These are phyloP conservation scores for Pyrenophora seminiperda DNA, from an alignment of 2,329 filamentous ascomycete genomes.

Conservation along the genomic window DNA sequence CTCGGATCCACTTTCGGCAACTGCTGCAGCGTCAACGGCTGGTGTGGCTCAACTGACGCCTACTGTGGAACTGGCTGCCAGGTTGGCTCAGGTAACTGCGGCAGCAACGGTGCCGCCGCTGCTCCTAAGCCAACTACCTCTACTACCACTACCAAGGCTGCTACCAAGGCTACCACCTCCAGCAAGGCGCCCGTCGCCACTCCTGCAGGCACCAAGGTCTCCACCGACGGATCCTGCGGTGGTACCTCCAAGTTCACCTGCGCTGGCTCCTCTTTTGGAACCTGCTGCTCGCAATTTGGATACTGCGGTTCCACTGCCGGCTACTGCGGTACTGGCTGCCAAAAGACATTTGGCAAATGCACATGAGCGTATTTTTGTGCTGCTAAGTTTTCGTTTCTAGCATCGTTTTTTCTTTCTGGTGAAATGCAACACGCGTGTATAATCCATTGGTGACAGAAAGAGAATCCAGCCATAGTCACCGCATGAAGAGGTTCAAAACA, in stretches of 20 bases:
- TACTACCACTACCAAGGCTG: no score
- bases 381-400: no score
- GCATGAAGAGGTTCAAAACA: no score
- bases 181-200: no score
- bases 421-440: no score
- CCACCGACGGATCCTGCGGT: conserved; percentile 18
- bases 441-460: no score
- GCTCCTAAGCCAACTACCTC: conserved; percentile 1
- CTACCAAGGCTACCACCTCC: no score
- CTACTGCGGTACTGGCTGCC: conserved; percentile 19
- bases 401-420: no score
- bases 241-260: conserved; percentile 13
- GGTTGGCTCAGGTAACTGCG: background rate
- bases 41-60: conserved; percentile 7
- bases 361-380: background rate
- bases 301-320: conserved; percentile 5
- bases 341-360: conserved; percentile 14
- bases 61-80: conserved; percentile 9
- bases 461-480: no score
- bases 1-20: conserved; percentile 13
- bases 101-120: background rate
- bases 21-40: conserved; percentile 11
- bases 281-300: no score
- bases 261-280: background rate
- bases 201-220: background rate